These are phyloP conservation scores for Pyrus bretschneideri DNA, from an alignment of 306 rosid genomes.

Conservation along the genomic window DNA sequence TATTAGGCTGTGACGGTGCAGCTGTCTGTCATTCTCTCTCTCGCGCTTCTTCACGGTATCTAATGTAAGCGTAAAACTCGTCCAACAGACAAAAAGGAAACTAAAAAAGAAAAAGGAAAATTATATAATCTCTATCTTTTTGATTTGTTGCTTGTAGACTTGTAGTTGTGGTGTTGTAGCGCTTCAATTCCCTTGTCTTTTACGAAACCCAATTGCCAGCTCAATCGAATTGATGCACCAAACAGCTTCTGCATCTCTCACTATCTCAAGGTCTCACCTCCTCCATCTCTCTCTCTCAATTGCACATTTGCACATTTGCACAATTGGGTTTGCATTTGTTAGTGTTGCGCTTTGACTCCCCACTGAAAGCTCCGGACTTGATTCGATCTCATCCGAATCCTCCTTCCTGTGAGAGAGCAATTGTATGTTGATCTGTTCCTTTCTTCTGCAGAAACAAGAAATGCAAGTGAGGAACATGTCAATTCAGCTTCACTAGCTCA, in stretches of 20 bases:
- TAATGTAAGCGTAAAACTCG: slow-evolving; percentile 37
- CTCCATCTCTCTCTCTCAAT: not conserved
- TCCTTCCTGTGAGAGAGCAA: not conserved
- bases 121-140: slow-evolving; percentile 2
- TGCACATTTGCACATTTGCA: not conserved
- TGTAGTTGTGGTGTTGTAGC: slow-evolving; percentile 10
- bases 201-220: slow-evolving; percentile 29
- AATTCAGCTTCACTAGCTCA: not conserved
- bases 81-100: not conserved
- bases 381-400: slow-evolving; percentile 39
- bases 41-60: not conserved
- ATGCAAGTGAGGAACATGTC: not conserved
- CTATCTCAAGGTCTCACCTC: slow-evolving; percentile 48
- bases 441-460: slow-evolving; percentile 1
- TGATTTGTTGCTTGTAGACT: slow-evolving; percentile 13
- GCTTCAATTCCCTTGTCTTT: slow-evolving; percentile 33
- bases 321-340: slow-evolving; percentile 8
- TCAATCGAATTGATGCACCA: slow-evolving; percentile 27
- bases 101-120: not conserved
- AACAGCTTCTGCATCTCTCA: slow-evolving; percentile 27
- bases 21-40: not conserved
- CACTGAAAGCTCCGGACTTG: slow-evolving; percentile 18
- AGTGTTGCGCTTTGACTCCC: slow-evolving; percentile 29
- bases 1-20: slow-evolving; percentile 13
- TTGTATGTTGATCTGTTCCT: slow-evolving; percentile 1